Percentiles rank a stretch among this genome's conserved stretches.
These are phyloP conservation scores for Verticillium klebahnii DNA, from an alignment of 2,329 filamentous ascomycete genomes.

Conservation along the genomic window DNA sequence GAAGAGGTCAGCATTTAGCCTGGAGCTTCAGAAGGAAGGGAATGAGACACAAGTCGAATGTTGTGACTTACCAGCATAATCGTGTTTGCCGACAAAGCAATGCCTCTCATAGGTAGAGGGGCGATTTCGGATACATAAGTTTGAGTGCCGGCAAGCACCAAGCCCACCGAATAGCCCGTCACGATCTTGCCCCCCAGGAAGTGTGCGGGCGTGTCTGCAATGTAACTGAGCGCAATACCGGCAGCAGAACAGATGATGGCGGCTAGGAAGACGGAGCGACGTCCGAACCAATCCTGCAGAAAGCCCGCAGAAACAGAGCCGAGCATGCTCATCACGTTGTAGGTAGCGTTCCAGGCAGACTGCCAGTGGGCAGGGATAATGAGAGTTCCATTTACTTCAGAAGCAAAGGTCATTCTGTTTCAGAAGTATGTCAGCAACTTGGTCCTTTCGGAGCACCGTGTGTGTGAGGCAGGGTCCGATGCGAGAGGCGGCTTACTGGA, in stretches of 20 bases:
- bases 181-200: slow-evolving; percentile 18
- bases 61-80: not conserved
- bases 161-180: slow-evolving; percentile 14
- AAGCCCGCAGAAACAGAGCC: slow-evolving; percentile 14
- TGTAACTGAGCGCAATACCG: slow-evolving; percentile 14
- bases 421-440: not conserved
- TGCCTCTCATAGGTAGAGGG: slow-evolving; percentile 10
- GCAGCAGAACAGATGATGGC: slow-evolving; percentile 6
- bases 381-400: slow-evolving; percentile 13
- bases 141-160: slow-evolving; percentile 12
- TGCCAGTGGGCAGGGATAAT: slow-evolving; percentile 19
- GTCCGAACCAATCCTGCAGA: slow-evolving; percentile 14
- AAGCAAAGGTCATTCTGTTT: slow-evolving; percentile 12
- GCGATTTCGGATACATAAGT: slow-evolving; percentile 13
- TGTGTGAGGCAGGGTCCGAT: too few relatives aligned
- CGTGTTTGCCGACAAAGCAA: slow-evolving; percentile 11
- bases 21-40: not conserved
- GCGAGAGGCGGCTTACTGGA: slow-evolving; percentile 10
- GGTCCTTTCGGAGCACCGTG: too few relatives aligned
- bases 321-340: slow-evolving; percentile 15
- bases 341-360: slow-evolving; percentile 16
- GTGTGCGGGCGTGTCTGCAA: slow-evolving; percentile 8
- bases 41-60: not conserved
- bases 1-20: not conserved
- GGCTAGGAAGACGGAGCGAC: slow-evolving; percentile 10